phyloP scores from a whole-genome alignment of 1,284 basidiomycete species.

The Ceratobasidium sp. region DNA sequence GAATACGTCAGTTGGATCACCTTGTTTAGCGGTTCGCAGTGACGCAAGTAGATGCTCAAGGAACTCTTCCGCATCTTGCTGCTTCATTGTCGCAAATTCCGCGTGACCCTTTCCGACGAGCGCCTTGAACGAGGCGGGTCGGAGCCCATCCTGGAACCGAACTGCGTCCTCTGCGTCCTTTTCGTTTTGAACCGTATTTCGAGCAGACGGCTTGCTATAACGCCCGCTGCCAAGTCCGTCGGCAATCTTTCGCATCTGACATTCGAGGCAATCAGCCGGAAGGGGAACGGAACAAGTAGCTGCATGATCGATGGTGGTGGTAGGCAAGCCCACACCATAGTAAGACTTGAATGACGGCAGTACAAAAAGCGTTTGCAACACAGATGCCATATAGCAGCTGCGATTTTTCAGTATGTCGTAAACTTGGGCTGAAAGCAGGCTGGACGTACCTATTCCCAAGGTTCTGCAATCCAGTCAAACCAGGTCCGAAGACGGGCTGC shows the following conservation, averaged over 20 bases:
- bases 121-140: conserved; percentile 87
- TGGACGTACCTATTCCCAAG: conserved; percentile 84
- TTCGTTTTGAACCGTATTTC: conserved; percentile 52
- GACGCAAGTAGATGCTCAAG: conserved; percentile 81
- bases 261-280: conserved; percentile 90
- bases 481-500: conserved; percentile 88
- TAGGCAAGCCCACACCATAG: conserved; percentile 61
- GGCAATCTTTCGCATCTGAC: conserved; percentile 92
- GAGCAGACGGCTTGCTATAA: conserved; percentile 74
- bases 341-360: conserved; percentile 80
- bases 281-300: conserved; percentile 71
- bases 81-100: conserved; percentile 96
- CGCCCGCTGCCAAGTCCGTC: conserved; percentile 94
- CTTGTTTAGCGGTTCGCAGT: conserved; percentile 60
- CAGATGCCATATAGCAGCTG: conserved; percentile 97
- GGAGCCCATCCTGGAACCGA: conserved; percentile 85
- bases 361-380: conserved; percentile 88
- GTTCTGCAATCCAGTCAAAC: conserved; percentile 90
- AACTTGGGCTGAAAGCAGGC: not conserved
- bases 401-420: not conserved
- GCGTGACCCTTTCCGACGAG: conserved; percentile 92
- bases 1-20: conserved; percentile 80
- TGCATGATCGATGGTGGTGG: conserved; percentile 68
- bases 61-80: conserved; percentile 98
- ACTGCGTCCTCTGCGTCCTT: conserved; percentile 61